Evolutionary conservation across 1,139 yeast genomes (phyloP), one percentile per base, ranked within the genome.

Genomic region (Magnusiomyces sp.): DNA sequence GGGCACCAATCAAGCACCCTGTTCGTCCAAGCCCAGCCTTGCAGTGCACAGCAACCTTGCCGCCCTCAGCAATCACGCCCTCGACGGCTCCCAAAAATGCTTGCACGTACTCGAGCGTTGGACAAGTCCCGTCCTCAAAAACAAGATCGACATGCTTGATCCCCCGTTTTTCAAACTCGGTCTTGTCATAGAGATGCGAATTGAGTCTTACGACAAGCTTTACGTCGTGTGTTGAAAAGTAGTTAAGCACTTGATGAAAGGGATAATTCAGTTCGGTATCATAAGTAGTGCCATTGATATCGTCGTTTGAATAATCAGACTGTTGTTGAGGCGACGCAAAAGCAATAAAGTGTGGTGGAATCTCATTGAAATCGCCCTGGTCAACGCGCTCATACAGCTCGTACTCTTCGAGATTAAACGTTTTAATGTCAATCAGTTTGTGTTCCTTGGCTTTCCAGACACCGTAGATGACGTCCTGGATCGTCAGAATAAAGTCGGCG

Each of bases 391-490:
- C 98, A 63, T 87, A 90, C 61, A 81, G 85, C 67, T 92, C 98
- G 65, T 92, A 71, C 61, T 88, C 95, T 64, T 92, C 97, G 55
- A 92, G 73, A 64, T 90, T 86, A 69, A 92, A 90, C n/a, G 77
- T 73, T 50, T 94, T 85, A 62, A 92, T 73, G 62, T 92, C 97
- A 48, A 92, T 73, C 75, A 92, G 79, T 2, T 87, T 84, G 62
- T 94, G 77, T 64, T 90, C 97, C 64, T 92, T 92, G n/a, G 98
- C 98, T 60, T 96, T 76, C 98, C 98, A 92, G 67, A 94, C 81
- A 10, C 95, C 98, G 61, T 92, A 92, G 2, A 92, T 95, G 14
- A 92, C 78, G 65, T 92, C 98, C 66, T 92, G 98, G 56, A 92
- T 87, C 11, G 95, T 80, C 55, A 92, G 79, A 62, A 85, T 95